A percentile compares a stretch with the other conserved stretches of the same genome.
These are phyloP conservation scores for Coemansia umbellata DNA, from an alignment of 192 early-diverging fungal genomes.

Conservation along the genomic window DNA sequence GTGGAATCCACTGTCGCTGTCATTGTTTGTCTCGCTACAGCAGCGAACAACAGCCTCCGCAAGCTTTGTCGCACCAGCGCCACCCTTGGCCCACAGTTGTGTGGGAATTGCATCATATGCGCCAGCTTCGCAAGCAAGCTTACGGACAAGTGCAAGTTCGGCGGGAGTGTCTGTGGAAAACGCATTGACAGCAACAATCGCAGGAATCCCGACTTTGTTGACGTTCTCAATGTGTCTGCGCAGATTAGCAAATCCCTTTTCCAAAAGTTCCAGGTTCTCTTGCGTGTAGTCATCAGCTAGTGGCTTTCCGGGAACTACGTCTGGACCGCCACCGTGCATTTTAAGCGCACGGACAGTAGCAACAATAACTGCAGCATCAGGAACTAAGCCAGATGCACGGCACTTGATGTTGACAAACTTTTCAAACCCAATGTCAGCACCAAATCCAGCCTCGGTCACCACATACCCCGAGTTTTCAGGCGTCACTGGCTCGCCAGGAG, in stretches of 20 bases:
- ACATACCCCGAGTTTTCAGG: slow-evolving; percentile 69
- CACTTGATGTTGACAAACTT: slow-evolving; percentile 99
- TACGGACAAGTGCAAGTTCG: slow-evolving; percentile 77
- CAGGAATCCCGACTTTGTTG: slow-evolving; percentile 78
- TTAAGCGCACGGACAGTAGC: slow-evolving; percentile 93
- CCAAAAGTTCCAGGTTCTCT: slow-evolving; percentile 84
- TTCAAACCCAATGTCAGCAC: slow-evolving; percentile 99
- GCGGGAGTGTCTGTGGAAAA: slow-evolving; percentile 84
- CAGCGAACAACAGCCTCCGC: slow-evolving; percentile 79
- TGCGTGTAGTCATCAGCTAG: slow-evolving; percentile 82
- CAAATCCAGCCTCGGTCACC: slow-evolving; percentile 98
- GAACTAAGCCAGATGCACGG: slow-evolving; percentile 78
- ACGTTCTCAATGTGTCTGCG: slow-evolving; percentile 91
- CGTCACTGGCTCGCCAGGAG: slow-evolving; percentile 50
- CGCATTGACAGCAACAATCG: slow-evolving; percentile 90
- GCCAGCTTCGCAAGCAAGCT: slow-evolving; percentile 74
- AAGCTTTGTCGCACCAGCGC: slow-evolving; percentile 81
- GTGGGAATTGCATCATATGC: slow-evolving; percentile 82
- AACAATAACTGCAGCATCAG: slow-evolving; percentile 89
- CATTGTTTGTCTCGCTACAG: slow-evolving; percentile 43
- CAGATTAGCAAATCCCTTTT: slow-evolving; percentile 82
- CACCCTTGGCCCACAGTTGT: slow-evolving; percentile 94
- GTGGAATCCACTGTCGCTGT: slow-evolving; percentile 61
- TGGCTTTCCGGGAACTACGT: slow-evolving; percentile 85
- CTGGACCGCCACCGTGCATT: slow-evolving; percentile 96